Conservation (phyloP, 352 stramenopile species). For the Pythium oligandrum region DNA sequence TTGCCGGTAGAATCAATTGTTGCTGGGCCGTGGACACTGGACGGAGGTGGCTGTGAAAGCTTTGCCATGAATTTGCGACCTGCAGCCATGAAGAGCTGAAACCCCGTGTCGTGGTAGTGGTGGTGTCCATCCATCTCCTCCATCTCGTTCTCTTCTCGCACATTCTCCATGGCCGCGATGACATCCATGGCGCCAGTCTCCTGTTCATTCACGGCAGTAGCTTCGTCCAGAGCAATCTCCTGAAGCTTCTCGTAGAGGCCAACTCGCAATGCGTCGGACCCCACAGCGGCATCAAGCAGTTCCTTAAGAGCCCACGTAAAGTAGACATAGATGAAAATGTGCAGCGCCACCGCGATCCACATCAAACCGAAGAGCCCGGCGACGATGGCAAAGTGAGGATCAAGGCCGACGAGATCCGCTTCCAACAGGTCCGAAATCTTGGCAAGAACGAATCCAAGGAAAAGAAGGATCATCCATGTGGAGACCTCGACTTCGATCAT, state of each 20-base stretch:
- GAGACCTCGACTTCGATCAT: constrained; percentile 69
- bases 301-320: too few species aligned
- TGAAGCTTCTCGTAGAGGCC: constrained; percentile 13
- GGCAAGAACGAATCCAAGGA: background rate
- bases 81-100: background rate
- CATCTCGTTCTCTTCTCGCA: constrained; percentile 13
- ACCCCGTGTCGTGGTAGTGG: background rate
- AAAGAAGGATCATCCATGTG: constrained; percentile 24
- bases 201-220: constrained; percentile 2
- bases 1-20: too few species aligned
- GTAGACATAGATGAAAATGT: too few species aligned
- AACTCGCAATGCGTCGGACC: background rate
- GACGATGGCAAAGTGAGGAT: background rate
- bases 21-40: too few species aligned
- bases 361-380: too few species aligned
- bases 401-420: background rate
- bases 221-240: constrained; percentile 17
- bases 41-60: too few species aligned
- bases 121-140: background rate
- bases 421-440: constrained; percentile 4
- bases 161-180: constrained; percentile 17
- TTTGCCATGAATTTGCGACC: constrained; percentile 3
- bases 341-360: too few species aligned
- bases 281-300: constrained; percentile 2
- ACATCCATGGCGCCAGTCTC: constrained; percentile 7